Conservation (phyloP, 2,329 filamentous ascomycete genomes). For the Ophiostoma montium region DNA sequence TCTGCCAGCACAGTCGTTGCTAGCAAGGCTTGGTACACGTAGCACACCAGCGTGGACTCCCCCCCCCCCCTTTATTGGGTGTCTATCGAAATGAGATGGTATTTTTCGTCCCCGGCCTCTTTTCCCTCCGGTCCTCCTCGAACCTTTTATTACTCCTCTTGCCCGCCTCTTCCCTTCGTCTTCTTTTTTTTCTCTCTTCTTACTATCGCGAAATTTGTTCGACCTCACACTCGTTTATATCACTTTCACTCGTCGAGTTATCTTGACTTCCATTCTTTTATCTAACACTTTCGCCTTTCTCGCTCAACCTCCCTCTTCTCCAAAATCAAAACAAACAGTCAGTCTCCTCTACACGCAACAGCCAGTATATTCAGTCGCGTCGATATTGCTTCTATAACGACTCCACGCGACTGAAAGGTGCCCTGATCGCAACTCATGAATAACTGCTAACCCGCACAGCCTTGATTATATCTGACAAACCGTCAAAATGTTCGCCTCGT, state of each 20-base stretch:
- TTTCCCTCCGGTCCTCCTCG: background rate
- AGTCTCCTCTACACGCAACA: background rate
- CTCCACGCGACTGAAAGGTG: background rate
- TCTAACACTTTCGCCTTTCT: background rate
- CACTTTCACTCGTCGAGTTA: slow-evolving; percentile 5
- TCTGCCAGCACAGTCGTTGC: no score
- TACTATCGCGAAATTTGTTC: slow-evolving; percentile 2
- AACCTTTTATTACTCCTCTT: background rate
- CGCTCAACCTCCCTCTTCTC: background rate
- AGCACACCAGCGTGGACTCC: no score
- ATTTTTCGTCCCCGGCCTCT: background rate
- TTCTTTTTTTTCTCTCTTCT: background rate
- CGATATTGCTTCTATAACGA: background rate
- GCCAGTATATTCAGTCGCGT: background rate
- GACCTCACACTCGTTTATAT: slow-evolving; percentile 8
- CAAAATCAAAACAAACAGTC: background rate
- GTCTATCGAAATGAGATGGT: background rate
- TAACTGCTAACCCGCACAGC: background rate
- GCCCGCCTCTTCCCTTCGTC: background rate
- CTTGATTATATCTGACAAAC: background rate
- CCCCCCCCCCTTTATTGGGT: background rate
- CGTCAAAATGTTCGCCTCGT: slow-evolving; percentile 10
- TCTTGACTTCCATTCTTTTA: slow-evolving; percentile 5
- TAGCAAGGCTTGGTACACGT: no score
- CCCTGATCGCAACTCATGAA: no score